These are phyloP conservation scores for Physaria fendleri DNA, from an alignment of 345 rosid species.

Conservation along the genomic window DNA sequence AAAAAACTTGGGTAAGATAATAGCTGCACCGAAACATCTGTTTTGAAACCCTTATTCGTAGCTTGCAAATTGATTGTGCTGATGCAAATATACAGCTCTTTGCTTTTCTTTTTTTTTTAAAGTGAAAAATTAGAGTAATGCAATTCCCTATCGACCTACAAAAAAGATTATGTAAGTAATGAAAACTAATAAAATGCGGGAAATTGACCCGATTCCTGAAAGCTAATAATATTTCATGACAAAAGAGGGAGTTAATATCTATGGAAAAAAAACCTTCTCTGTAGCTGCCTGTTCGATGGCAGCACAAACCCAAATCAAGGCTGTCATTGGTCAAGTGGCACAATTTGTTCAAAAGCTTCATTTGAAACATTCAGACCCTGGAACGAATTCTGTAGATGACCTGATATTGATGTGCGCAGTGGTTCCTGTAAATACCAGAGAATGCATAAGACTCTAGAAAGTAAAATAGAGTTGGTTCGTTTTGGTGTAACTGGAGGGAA, in stretches of 20 bases:
- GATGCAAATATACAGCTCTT: not conserved
- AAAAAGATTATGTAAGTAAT: not conserved
- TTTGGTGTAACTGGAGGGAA: not conserved
- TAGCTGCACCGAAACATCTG: not conserved
- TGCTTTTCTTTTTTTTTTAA: not conserved
- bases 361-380: constrained; percentile 57
- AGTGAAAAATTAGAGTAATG: not conserved
- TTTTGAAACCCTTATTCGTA: not conserved
- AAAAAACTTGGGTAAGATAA: not conserved
- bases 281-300: constrained; percentile 96
- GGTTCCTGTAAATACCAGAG: constrained; percentile 69
- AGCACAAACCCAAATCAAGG: constrained; percentile 98
- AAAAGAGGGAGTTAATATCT: not conserved
- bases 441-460: not conserved
- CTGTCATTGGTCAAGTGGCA: constrained; percentile 97
- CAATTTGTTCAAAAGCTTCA: constrained; percentile 84
- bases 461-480: not conserved
- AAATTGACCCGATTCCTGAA: constrained; percentile 64
- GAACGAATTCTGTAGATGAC: constrained; percentile 68
- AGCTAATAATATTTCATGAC: constrained; percentile 74
- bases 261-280: constrained; percentile 67
- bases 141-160: not conserved
- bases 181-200: not conserved
- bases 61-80: not conserved
- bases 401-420: constrained; percentile 76